phyloP scores from a whole-genome alignment of 345 rosid genomes.

The Populus simonii region DNA sequence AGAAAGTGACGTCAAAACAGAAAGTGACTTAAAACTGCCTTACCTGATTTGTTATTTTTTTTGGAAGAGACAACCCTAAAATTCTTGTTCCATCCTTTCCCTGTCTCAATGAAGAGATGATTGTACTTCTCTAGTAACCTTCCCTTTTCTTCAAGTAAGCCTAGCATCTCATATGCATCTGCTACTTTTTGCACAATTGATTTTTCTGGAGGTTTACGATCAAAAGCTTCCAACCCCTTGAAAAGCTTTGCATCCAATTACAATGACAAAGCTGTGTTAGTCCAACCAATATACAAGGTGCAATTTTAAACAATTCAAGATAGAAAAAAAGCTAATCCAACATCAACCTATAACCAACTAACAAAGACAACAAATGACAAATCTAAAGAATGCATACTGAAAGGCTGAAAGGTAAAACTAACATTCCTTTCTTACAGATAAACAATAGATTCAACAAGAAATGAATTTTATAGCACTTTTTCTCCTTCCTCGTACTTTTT shows the following conservation, averaged over 20 bases:
- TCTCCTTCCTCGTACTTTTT: neutral
- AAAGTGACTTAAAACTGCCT: neutral
- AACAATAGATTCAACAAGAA: neutral
- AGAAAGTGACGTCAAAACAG: neutral
- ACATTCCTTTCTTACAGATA: neutral
- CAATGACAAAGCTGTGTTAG: conserved; percentile 14
- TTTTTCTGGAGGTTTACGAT: conserved; percentile 75
- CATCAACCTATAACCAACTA: neutral
- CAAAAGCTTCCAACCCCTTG: conserved; percentile 76
- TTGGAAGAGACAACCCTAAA: conserved; percentile 29
- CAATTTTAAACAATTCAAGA: neutral
- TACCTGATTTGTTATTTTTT: conserved; percentile 48
- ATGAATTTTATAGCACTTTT: neutral
- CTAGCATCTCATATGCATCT: conserved; percentile 70
- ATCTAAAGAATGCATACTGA: neutral
- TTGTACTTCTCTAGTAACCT: conserved; percentile 57
- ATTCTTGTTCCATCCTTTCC: conserved; percentile 21
- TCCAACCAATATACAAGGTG: neutral
- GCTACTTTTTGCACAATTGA: conserved; percentile 71
- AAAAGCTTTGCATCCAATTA: conserved; percentile 52
- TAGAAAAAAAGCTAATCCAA: neutral
- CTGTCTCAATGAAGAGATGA: conserved; percentile 30
- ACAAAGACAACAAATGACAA: neutral
- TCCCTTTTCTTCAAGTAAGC: conserved; percentile 64
- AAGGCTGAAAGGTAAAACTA: neutral